These are phyloP conservation scores for Cladorrhinum sp. DNA, from an alignment of 2,329 filamentous ascomycete genomes.

Conservation along the genomic window DNA sequence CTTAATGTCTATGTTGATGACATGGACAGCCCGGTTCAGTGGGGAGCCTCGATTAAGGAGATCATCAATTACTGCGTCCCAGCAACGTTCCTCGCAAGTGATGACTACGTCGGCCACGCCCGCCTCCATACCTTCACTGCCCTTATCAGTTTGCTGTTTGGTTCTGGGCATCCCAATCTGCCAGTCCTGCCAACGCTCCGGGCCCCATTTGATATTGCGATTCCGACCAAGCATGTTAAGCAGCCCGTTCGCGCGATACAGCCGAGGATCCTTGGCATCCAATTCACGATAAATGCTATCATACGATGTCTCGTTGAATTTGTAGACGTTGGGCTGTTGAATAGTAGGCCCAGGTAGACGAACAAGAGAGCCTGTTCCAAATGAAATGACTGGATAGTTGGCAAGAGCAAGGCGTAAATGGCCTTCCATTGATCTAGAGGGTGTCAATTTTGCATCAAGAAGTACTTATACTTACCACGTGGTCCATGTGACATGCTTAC, in stretches of 20 bases:
- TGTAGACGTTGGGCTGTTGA: slow-evolving; percentile 92
- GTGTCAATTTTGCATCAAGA: slow-evolving; percentile 22
- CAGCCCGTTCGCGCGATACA: slow-evolving; percentile 90
- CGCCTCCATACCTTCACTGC: slow-evolving; percentile 76
- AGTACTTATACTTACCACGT: background rate
- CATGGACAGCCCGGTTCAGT: slow-evolving; percentile 89
- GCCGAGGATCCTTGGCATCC: slow-evolving; percentile 74
- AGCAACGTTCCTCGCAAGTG: slow-evolving; percentile 96
- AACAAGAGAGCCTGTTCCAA: slow-evolving; percentile 92
- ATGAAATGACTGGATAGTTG: slow-evolving; percentile 93
- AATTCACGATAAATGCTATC: slow-evolving; percentile 92
- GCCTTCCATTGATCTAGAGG: slow-evolving; percentile 87
- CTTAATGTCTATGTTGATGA: slow-evolving; percentile 97
- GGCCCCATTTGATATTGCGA: slow-evolving; percentile 86
- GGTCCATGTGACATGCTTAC: slow-evolving; percentile 45
- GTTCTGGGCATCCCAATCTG: slow-evolving; percentile 78
- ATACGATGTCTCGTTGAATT: slow-evolving; percentile 97
- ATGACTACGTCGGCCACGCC: slow-evolving; percentile 93
- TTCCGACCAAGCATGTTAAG: slow-evolving; percentile 96
- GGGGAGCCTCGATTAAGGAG: slow-evolving; percentile 80
- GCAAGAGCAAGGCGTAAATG: slow-evolving; percentile 86
- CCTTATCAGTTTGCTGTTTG: slow-evolving; percentile 72
- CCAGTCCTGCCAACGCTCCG: slow-evolving; percentile 98
- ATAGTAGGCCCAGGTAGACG: slow-evolving; percentile 89
- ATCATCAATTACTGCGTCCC: slow-evolving; percentile 96